Evolutionary conservation across 805 yeast species (phyloP).

Genomic region (Kuraishia floccosa): DNA sequence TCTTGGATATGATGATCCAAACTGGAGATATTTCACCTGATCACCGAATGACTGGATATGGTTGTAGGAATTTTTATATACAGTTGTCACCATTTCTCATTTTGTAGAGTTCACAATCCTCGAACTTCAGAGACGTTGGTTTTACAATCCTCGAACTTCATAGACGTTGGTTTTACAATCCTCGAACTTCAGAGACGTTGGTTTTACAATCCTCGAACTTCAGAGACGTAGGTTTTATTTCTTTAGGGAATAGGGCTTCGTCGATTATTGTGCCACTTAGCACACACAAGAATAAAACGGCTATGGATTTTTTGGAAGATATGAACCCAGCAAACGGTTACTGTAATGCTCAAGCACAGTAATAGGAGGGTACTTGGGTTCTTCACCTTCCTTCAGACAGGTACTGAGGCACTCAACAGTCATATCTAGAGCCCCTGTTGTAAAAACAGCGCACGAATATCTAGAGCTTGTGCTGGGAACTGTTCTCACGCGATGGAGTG

Average conservation of each 20-base stretch:
- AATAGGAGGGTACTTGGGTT: slow-evolving; percentile 10
- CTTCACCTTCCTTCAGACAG: slow-evolving; percentile 6
- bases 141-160: not conserved
- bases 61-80: not conserved
- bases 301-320: no score
- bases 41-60: not conserved
- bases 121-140: not conserved
- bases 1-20: slow-evolving; percentile 7
- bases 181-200: not conserved
- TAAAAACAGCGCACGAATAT: slow-evolving; percentile 10
- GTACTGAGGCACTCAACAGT: slow-evolving; percentile 12
- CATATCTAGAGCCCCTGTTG: slow-evolving; percentile 6
- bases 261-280: no score
- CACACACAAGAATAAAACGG: no score
- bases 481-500: slow-evolving; percentile 26
- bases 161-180: not conserved
- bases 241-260: no score
- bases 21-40: slow-evolving; percentile 8
- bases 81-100: no score
- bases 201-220: not conserved
- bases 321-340: no score
- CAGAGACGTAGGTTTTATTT: no score
- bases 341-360: no score
- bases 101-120: no score
- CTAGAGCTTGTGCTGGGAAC: slow-evolving; percentile 15